phyloP scores from a whole-genome alignment of 192 early-diverging fungal genomes.

The Lobosporangium transversale region DNA sequence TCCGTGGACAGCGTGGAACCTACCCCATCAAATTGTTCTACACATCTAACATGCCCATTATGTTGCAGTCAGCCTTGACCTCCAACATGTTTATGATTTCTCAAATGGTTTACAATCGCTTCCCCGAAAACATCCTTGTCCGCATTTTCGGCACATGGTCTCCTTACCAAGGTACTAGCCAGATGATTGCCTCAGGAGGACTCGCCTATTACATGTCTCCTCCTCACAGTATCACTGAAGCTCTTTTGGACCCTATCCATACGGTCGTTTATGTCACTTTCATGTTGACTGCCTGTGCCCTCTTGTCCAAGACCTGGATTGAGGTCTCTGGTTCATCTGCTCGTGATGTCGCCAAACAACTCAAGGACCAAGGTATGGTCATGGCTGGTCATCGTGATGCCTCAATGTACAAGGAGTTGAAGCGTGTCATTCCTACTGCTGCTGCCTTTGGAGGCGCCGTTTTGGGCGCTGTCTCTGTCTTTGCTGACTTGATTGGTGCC shows the following conservation, averaged over 20 bases:
- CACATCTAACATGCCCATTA: constrained; percentile 99
- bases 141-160: constrained; percentile 94
- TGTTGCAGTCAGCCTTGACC: constrained; percentile 97
- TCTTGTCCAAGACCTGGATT: constrained; percentile 98
- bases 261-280: constrained; percentile 92
- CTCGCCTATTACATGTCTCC: constrained; percentile 98
- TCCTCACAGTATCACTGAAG: constrained; percentile 82
- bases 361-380: constrained; percentile 96
- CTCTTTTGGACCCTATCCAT: constrained; percentile 91
- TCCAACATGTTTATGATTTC: constrained; percentile 98
- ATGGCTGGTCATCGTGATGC: constrained; percentile 92
- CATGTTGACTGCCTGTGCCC: constrained; percentile 93
- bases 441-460: constrained; percentile 96
- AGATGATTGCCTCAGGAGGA: constrained; percentile 90
- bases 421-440: constrained; percentile 96
- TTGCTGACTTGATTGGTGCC: constrained; percentile 96
- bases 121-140: constrained; percentile 94
- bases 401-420: constrained; percentile 99
- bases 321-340: constrained; percentile 97
- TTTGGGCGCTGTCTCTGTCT: constrained; percentile 94
- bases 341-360: constrained; percentile 95
- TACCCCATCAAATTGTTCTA: constrained; percentile 99
- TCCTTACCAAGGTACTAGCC: constrained; percentile 89
- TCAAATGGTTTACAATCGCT: constrained; percentile 95
- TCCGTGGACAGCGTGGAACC: constrained; percentile 97